A percentile compares a stretch with the other conserved stretches of the same genome.
These are phyloP conservation scores for Ceratocystis harringtonii DNA, from an alignment of 2,329 filamentous ascomycete genomes.

Conservation along the genomic window DNA sequence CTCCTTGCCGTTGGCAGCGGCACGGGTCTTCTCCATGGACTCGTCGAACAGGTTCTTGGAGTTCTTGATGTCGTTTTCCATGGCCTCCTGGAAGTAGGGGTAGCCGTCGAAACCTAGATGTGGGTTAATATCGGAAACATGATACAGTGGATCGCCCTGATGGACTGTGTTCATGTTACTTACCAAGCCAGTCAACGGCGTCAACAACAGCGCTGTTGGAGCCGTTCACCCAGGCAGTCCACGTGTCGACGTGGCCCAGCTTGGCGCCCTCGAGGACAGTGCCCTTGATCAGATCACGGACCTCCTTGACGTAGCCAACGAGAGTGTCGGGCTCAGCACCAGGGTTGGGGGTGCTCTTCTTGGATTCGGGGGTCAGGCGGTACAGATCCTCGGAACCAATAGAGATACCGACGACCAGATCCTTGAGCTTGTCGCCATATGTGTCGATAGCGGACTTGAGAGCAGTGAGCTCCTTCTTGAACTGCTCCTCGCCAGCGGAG, in stretches of 20 bases:
- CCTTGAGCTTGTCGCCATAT: conserved; percentile 51
- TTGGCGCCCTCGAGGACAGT: conserved; percentile 43
- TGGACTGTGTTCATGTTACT: not conserved
- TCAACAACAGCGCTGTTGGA: conserved; percentile 57
- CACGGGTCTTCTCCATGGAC: conserved; percentile 45
- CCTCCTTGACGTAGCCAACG: conserved; percentile 54
- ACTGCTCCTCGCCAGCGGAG: conserved; percentile 46
- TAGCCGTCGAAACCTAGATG: conserved; percentile 56
- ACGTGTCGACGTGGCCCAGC: conserved; percentile 80
- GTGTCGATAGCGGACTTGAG: conserved; percentile 52
- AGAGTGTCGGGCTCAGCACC: conserved; percentile 50
- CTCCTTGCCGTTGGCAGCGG: conserved; percentile 47
- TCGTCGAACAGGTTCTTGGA: conserved; percentile 53
- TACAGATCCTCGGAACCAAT: conserved; percentile 80
- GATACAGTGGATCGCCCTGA: not conserved
- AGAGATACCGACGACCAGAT: conserved; percentile 64
- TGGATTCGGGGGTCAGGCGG: conserved; percentile 57
- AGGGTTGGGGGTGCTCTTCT: conserved; percentile 43
- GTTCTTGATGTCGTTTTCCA: conserved; percentile 49
- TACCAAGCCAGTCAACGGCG: conserved; percentile 55
- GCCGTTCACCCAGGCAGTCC: conserved; percentile 62
- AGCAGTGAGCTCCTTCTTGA: conserved; percentile 61
- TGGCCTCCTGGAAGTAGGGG: conserved; percentile 64
- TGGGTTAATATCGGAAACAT: not conserved
- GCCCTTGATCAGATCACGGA: conserved; percentile 46